Evolutionary conservation across 2,329 filamentous ascomycete genomes (phyloP).

Genomic region (Elsinoe australis): DNA sequence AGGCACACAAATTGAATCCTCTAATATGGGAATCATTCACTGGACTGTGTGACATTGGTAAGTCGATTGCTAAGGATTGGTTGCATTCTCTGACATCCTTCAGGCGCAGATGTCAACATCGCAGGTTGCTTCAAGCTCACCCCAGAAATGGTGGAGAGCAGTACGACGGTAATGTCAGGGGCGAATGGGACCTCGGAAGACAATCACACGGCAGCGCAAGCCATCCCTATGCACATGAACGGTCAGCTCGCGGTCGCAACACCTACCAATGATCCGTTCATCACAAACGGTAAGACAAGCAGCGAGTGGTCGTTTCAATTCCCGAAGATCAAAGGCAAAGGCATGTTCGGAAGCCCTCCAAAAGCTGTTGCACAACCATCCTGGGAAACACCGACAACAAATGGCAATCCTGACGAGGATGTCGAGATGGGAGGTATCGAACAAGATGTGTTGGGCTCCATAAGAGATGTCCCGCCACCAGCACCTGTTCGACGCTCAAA

Average conservation of each 20-base stretch:
- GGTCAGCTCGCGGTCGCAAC: conserved; percentile 23
- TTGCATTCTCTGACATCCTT: conserved; percentile 16
- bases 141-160: conserved; percentile 49
- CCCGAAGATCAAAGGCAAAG: conserved; percentile 19
- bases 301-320: conserved; percentile 18
- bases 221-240: not conserved
- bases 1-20: conserved; percentile 79
- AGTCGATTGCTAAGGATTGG: conserved; percentile 20
- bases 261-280: conserved; percentile 40
- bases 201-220: not conserved
- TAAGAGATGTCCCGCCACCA: conserved; percentile 38
- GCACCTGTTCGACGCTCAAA: conserved; percentile 40
- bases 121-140: conserved; percentile 79
- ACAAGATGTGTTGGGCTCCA: conserved; percentile 19
- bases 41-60: conserved; percentile 70
- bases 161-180: conserved; percentile 33
- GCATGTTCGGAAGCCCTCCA: conserved; percentile 18
- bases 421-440: conserved; percentile 29
- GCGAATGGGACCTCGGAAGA: conserved; percentile 12
- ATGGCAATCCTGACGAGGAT: conserved; percentile 39
- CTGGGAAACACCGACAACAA: conserved; percentile 43
- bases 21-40: conserved; percentile 98
- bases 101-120: conserved; percentile 71
- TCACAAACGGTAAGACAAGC: conserved; percentile 24
- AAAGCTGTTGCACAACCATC: conserved; percentile 13